These are phyloP conservation scores for Pleurotus tuoliensis DNA, from an alignment of 768 basidiomycete genomes.

Conservation along the genomic window DNA sequence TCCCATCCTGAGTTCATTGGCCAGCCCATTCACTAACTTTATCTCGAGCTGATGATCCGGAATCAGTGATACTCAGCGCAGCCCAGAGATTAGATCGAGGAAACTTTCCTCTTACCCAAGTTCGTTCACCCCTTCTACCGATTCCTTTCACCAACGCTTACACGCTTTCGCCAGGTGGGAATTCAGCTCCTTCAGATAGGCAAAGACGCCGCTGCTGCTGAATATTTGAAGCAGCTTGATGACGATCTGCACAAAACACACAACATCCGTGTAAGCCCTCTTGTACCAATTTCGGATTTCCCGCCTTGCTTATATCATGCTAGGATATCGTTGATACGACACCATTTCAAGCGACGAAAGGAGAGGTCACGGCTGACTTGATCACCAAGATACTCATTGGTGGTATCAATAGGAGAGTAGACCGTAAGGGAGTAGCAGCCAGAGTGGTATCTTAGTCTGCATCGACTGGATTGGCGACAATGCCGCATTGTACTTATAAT, in stretches of 20 bases:
- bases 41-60: slow-evolving; percentile 46
- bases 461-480: too few relatives aligned
- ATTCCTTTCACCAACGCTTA: not conserved
- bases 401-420: slow-evolving; percentile 51
- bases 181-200: slow-evolving; percentile 77
- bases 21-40: not conserved
- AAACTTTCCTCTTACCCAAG: slow-evolving; percentile 50
- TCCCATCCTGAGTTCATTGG: not conserved
- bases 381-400: slow-evolving; percentile 64
- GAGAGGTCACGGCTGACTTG: slow-evolving; percentile 39
- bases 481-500: not conserved
- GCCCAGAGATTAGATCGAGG: slow-evolving; percentile 49
- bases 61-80: slow-evolving; percentile 39
- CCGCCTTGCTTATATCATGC: not conserved
- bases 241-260: slow-evolving; percentile 42
- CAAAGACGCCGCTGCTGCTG: slow-evolving; percentile 31
- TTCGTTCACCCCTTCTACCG: slow-evolving; percentile 17
- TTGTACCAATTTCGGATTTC: not conserved
- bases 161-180: slow-evolving; percentile 40
- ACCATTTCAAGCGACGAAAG: slow-evolving; percentile 38
- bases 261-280: slow-evolving; percentile 41
- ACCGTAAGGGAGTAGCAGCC: slow-evolving; percentile 12
- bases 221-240: slow-evolving; percentile 52
- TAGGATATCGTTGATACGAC: slow-evolving; percentile 75
- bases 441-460: not conserved